These are phyloP conservation scores for Pulicaria dysenterica DNA, from an alignment of 129 eudicot genomes.

Conservation along the genomic window DNA sequence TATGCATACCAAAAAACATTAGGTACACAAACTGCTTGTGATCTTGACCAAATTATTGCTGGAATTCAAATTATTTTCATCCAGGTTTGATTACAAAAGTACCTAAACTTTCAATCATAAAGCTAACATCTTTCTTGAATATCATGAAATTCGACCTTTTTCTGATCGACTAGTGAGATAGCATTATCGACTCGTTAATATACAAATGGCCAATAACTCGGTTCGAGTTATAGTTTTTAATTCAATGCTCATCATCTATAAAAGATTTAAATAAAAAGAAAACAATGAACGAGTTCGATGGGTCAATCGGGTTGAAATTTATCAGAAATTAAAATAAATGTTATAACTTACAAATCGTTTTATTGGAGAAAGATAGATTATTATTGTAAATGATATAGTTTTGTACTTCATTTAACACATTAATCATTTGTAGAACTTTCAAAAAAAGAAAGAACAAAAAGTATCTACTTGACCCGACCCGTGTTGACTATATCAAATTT, in stretches of 20 bases:
- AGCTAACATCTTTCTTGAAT: background rate
- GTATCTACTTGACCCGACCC: background rate
- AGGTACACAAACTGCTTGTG: conserved; percentile 10
- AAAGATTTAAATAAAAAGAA: background rate
- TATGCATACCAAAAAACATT: conserved; percentile 6
- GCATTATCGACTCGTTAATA: background rate
- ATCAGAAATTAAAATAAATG: background rate
- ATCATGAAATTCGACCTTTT: background rate
- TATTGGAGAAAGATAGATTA: background rate
- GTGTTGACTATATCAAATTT: background rate
- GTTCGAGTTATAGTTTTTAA: no score
- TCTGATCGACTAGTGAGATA: background rate
- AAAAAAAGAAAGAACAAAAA: background rate
- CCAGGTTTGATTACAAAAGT: background rate
- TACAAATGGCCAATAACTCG: background rate
- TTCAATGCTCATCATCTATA: no score
- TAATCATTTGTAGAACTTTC: background rate
- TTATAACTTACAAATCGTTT: background rate
- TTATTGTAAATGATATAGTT: background rate
- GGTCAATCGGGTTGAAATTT: background rate
- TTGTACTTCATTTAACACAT: background rate
- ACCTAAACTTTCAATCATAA: conserved; percentile 10
- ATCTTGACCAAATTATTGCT: conserved; percentile 24
- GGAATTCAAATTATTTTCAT: conserved; percentile 9
- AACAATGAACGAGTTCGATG: background rate